Evolutionary conservation across 2,329 filamentous ascomycete species (phyloP).

Genomic region (Hypoxylon sp.): DNA sequence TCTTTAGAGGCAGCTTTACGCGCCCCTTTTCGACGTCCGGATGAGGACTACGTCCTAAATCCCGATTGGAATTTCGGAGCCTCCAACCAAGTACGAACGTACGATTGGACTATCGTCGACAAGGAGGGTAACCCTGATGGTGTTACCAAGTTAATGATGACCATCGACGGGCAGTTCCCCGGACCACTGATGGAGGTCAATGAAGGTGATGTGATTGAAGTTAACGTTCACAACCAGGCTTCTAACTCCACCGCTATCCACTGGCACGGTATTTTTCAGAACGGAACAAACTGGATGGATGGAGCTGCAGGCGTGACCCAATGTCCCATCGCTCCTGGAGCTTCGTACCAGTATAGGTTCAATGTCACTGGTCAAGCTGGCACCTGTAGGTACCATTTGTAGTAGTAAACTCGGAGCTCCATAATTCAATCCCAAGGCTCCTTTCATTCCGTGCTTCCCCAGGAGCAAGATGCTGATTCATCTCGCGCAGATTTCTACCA

Average conservation of each 20-base stretch:
- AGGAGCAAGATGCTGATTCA: conserved; percentile 40
- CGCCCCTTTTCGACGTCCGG: conserved; percentile 35
- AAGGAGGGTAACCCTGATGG: conserved; percentile 73
- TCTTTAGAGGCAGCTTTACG: conserved; percentile 26
- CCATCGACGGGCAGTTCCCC: conserved; percentile 82
- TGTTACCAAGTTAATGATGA: conserved; percentile 70
- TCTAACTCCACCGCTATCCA: conserved; percentile 78
- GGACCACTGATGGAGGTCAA: conserved; percentile 80
- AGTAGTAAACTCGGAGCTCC: neutral
- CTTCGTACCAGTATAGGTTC: conserved; percentile 77
- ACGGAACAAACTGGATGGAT: conserved; percentile 82
- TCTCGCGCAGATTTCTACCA: conserved; percentile 56
- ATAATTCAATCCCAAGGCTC: neutral
- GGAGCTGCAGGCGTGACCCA: conserved; percentile 78
- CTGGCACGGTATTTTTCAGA: conserved; percentile 84
- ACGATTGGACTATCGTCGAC: conserved; percentile 73
- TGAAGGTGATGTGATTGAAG: conserved; percentile 78
- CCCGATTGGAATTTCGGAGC: conserved; percentile 69
- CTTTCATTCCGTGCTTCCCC: conserved; percentile 2
- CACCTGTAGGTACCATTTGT: conserved; percentile 54
- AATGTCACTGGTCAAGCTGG: conserved; percentile 66
- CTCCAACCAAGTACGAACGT: conserved; percentile 66
- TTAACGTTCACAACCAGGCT: conserved; percentile 78
- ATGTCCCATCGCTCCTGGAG: conserved; percentile 74
- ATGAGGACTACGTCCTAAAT: conserved; percentile 69